Evolutionary conservation across 1,284 basidiomycete genomes (phyloP).

Genomic region (Sporisorium iseilematis-ciliati): DNA sequence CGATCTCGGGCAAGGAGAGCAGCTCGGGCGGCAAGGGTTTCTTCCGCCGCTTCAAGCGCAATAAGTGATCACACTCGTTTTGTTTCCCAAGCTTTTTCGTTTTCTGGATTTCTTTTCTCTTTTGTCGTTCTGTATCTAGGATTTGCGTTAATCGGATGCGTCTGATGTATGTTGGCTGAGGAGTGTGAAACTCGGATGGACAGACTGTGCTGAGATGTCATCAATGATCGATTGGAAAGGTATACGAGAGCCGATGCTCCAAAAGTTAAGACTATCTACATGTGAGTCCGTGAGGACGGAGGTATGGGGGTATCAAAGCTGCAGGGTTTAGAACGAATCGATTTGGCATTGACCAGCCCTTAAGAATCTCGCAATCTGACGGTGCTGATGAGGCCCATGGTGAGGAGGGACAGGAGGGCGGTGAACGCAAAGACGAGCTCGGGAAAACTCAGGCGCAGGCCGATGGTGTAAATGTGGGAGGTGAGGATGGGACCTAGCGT

Average conservation of each 20-base stretch:
- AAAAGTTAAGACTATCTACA: too few relatives aligned
- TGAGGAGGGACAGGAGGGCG: constrained; percentile 8
- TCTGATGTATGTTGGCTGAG: background rate
- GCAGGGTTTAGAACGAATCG: background rate
- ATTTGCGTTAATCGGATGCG: background rate
- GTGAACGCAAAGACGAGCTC: constrained; percentile 12
- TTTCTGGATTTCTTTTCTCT: background rate
- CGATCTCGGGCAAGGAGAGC: constrained; percentile 33
- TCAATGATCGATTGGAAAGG: too few relatives aligned
- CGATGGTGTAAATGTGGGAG: constrained; percentile 6
- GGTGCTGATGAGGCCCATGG: constrained; percentile 10
- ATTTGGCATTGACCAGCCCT: constrained; percentile 2
- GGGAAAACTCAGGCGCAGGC: constrained; percentile 5
- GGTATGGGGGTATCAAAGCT: background rate
- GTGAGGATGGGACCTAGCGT: constrained; percentile 7
- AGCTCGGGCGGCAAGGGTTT: constrained; percentile 37
- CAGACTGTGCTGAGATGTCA: too few relatives aligned
- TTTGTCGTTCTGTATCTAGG: constrained; percentile 8
- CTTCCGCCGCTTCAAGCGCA: constrained; percentile 47
- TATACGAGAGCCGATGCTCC: too few relatives aligned
- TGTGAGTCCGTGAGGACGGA: too few relatives aligned
- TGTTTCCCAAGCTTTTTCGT: background rate
- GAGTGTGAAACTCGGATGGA: background rate
- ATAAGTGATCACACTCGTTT: constrained; percentile 42
- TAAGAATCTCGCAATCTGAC: constrained; percentile 4